These are phyloP conservation scores for Prunus mira DNA, from an alignment of 306 rosid species.

Conservation along the genomic window DNA sequence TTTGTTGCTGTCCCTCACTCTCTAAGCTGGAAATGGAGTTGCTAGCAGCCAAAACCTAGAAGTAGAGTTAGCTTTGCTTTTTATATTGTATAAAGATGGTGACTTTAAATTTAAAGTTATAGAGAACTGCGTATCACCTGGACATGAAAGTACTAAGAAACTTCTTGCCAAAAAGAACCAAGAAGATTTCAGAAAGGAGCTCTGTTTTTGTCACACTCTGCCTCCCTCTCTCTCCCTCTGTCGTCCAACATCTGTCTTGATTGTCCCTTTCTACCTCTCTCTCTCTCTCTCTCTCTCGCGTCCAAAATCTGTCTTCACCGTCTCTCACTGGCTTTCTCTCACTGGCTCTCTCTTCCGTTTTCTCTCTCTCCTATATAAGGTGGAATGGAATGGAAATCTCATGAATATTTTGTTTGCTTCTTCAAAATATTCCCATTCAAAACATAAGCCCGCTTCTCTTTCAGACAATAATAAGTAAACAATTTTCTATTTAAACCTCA, in stretches of 20 bases:
- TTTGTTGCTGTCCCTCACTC: background rate
- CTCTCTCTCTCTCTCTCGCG: background rate
- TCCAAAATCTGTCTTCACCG: background rate
- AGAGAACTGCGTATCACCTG: background rate
- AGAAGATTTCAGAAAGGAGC: background rate
- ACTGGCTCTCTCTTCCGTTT: no score
- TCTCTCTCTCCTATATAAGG: background rate
- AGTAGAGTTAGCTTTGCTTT: no score
- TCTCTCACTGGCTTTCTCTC: background rate
- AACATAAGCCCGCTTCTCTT: background rate
- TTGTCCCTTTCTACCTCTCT: background rate
- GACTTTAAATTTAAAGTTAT: no score
- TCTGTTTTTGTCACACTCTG: background rate
- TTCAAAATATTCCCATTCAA: background rate
- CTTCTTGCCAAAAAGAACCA: background rate
- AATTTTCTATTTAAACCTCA: background rate
- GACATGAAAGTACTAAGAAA: conserved; percentile 7
- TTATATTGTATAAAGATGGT: no score
- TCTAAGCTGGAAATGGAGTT: no score
- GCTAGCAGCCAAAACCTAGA: no score
- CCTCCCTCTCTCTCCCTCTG: background rate
- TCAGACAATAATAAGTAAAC: background rate
- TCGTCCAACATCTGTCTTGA: background rate
- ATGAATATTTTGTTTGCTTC: background rate
- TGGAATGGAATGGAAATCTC: background rate